A percentile compares a stretch with the other conserved stretches of the same genome.
These are phyloP conservation scores for Ophiostoma perfectum DNA, from an alignment of 2,329 filamentous ascomycete genomes.

Conservation along the genomic window DNA sequence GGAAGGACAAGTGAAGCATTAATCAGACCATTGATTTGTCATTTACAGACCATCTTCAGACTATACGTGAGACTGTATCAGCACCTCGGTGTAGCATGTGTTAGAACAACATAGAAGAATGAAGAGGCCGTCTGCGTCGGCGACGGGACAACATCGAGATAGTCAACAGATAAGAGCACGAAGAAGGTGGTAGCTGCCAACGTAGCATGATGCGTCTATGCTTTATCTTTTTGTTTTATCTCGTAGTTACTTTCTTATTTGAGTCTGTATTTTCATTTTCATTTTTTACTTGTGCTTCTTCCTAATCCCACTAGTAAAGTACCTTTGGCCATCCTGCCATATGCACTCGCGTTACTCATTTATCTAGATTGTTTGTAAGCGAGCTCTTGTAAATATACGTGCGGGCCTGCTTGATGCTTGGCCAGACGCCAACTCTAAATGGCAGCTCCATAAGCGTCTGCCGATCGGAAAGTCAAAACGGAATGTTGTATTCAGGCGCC, in stretches of 20 bases:
- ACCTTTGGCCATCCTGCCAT: no score
- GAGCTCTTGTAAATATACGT: not conserved
- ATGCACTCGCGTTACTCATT: no score
- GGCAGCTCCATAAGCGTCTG: slow-evolving; percentile 2
- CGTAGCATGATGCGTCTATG: not conserved
- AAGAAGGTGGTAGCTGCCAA: slow-evolving; percentile 5
- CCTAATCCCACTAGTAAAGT: no score
- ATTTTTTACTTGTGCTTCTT: no score
- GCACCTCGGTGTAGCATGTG: not conserved
- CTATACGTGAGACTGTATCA: not conserved
- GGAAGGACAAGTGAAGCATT: not conserved
- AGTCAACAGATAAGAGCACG: not conserved
- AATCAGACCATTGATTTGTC: no score
- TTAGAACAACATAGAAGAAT: not conserved
- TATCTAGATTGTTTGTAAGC: not conserved
- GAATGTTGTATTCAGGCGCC: slow-evolving; percentile 12
- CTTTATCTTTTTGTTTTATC: no score
- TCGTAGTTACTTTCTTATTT: no score
- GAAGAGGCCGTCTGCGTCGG: not conserved
- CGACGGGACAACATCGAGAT: not conserved
- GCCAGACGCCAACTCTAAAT: slow-evolving; percentile 4
- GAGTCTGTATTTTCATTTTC: no score
- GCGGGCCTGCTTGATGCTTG: not conserved
- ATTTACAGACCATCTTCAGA: not conserved
- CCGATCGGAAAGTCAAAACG: slow-evolving; percentile 10